Evolutionary conservation across 495 filamentous ascomycete species (phyloP).

Genomic region (Talaromyces liani): DNA sequence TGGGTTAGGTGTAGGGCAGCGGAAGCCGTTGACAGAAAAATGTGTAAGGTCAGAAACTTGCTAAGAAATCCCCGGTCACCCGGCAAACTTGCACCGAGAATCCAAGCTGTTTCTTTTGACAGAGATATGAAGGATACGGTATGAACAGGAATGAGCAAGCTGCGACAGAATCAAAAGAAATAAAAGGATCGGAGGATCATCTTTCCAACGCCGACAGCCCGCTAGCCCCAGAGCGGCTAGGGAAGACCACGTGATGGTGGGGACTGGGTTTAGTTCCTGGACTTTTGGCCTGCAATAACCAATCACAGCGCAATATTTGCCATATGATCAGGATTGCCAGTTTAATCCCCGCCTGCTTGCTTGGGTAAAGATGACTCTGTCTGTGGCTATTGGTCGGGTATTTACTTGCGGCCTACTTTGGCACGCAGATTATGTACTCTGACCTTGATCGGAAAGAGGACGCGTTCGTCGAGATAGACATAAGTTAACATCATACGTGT

Average conservation of each 20-base stretch:
- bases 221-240: background rate
- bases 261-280: background rate
- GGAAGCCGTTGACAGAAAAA: background rate
- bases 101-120: background rate
- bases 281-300: background rate
- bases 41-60: background rate
- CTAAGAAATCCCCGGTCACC: background rate
- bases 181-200: background rate
- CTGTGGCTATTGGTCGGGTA: background rate
- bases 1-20: background rate
- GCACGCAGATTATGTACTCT: background rate
- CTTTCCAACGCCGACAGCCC: background rate
- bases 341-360: background rate
- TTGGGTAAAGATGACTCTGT: background rate
- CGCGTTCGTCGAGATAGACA: background rate
- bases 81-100: background rate
- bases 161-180: background rate
- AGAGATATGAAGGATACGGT: background rate
- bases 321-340: background rate
- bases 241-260: slow-evolving; percentile 3
- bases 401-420: background rate
- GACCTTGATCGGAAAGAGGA: background rate
- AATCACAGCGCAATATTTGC: background rate
- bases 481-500: background rate
- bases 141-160: background rate